Conservation (phyloP, 768 basidiomycete genomes). For the Auricularia auricula-judae region DNA sequence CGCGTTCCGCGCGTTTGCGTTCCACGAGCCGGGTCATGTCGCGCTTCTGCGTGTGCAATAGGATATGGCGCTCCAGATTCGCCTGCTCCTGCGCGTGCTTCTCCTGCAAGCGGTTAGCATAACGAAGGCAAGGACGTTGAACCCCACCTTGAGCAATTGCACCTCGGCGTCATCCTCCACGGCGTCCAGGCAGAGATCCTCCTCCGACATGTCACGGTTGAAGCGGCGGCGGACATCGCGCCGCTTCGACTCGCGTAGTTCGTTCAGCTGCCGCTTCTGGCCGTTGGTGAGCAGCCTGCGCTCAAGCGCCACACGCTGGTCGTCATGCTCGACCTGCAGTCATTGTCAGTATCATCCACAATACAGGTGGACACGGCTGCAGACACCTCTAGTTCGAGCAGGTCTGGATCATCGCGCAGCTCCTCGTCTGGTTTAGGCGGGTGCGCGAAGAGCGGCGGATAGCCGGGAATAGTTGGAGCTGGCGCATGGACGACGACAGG, state of each 20-base stretch:
- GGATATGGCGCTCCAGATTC: background rate
- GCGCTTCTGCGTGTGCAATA: background rate
- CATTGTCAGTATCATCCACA: background rate
- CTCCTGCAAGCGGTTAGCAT: background rate
- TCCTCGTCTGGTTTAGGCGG: background rate
- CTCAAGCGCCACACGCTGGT: background rate
- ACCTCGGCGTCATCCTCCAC: background rate
- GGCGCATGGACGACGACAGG: background rate
- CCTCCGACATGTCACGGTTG: background rate
- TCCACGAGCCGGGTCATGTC: background rate
- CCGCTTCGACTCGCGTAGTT: background rate
- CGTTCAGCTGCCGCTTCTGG: background rate
- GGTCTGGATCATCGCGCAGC: background rate
- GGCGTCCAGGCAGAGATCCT: background rate
- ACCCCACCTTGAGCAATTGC: background rate
- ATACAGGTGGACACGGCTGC: background rate
- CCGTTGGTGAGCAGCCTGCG: background rate
- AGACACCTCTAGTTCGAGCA: background rate
- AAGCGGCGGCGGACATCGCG: background rate
- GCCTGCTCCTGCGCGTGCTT: background rate
- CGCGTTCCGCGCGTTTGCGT: background rate
- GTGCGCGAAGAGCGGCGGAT: background rate
- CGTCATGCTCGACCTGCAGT: background rate
- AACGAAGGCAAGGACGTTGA: background rate
- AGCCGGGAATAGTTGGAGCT: background rate